These are phyloP conservation scores for Ilyonectria mors-panacis DNA, from an alignment of 2,329 filamentous ascomycete species.

Conservation along the genomic window DNA sequence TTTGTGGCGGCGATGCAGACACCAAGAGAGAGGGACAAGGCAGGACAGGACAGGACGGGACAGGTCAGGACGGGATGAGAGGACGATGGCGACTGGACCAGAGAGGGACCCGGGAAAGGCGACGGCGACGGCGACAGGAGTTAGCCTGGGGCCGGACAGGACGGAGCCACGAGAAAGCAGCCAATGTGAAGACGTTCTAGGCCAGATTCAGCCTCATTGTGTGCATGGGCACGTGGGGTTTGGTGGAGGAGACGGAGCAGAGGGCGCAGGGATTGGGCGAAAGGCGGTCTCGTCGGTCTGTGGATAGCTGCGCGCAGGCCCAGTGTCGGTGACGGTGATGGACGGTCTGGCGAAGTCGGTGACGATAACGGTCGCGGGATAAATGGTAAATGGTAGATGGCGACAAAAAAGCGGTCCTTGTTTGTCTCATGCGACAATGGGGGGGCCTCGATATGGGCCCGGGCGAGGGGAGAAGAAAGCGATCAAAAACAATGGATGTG, in stretches of 20 bases:
- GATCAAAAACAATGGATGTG: slow-evolving; percentile 3
- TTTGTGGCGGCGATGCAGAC: slow-evolving; percentile 38
- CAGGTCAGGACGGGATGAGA: slow-evolving; percentile 3
- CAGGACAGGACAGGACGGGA: not conserved
- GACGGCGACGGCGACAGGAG: slow-evolving; percentile 26
- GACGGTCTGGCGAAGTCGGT: slow-evolving; percentile 3
- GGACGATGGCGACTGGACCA: slow-evolving; percentile 15
- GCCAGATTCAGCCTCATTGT: slow-evolving; percentile 49
- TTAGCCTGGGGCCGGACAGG: slow-evolving; percentile 25
- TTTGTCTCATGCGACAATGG: not conserved
- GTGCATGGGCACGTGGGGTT: slow-evolving; percentile 48
- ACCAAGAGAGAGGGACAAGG: slow-evolving; percentile 19
- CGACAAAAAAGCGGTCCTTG: not conserved
- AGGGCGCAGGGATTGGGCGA: slow-evolving; percentile 28
- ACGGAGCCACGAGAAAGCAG: slow-evolving; percentile 26
- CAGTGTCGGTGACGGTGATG: slow-evolving; percentile 26
- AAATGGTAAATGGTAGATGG: not conserved
- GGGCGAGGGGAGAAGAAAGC: not conserved
- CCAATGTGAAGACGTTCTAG: slow-evolving; percentile 47
- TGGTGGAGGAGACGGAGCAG: slow-evolving; percentile 34
- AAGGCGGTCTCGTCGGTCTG: slow-evolving; percentile 25
- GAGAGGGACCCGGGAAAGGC: slow-evolving; percentile 27
- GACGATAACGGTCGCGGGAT: slow-evolving; percentile 5
- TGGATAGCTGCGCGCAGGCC: slow-evolving; percentile 6
- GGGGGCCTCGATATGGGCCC: not conserved